These are phyloP conservation scores for Yamadazyma nakazawae DNA, from an alignment of 805 yeast species.

Conservation along the genomic window DNA sequence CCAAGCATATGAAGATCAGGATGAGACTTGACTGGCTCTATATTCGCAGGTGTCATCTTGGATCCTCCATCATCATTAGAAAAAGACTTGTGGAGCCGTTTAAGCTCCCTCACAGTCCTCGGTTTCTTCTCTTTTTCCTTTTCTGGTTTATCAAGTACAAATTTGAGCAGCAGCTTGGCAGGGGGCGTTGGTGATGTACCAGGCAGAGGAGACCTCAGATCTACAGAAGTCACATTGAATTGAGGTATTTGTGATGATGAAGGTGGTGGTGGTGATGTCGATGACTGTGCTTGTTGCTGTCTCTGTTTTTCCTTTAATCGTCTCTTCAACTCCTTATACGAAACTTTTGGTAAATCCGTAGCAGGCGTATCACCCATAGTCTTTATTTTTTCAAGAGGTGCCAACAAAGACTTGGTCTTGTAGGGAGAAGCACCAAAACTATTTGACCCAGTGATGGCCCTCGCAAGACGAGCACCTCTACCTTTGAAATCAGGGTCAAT, in stretches of 20 bases:
- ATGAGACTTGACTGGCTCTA: slow-evolving; percentile 38
- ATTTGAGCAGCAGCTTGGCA: slow-evolving; percentile 27
- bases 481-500: slow-evolving; percentile 40
- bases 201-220: slow-evolving; percentile 9
- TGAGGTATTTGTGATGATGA: slow-evolving; percentile 1
- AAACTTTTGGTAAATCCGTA: slow-evolving; percentile 15
- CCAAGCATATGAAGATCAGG: slow-evolving; percentile 26
- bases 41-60: slow-evolving; percentile 18
- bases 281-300: not conserved
- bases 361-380: slow-evolving; percentile 4
- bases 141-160: slow-evolving; percentile 21
- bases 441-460: slow-evolving; percentile 41
- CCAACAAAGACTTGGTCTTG: slow-evolving; percentile 41
- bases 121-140: not conserved
- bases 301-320: slow-evolving; percentile 7
- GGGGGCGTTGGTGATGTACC: slow-evolving; percentile 18
- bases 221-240: not conserved
- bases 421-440: slow-evolving; percentile 37
- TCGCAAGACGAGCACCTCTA: slow-evolving; percentile 40
- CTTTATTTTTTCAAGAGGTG: slow-evolving; percentile 25
- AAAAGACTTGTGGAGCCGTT: slow-evolving; percentile 27
- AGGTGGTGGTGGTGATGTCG: slow-evolving; percentile 7
- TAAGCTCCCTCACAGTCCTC: slow-evolving; percentile 10
- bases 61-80: slow-evolving; percentile 32
- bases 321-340: slow-evolving; percentile 33